These are phyloP conservation scores for Sabuloglossum arenarium DNA, from an alignment of 495 filamentous ascomycete genomes.

Conservation along the genomic window DNA sequence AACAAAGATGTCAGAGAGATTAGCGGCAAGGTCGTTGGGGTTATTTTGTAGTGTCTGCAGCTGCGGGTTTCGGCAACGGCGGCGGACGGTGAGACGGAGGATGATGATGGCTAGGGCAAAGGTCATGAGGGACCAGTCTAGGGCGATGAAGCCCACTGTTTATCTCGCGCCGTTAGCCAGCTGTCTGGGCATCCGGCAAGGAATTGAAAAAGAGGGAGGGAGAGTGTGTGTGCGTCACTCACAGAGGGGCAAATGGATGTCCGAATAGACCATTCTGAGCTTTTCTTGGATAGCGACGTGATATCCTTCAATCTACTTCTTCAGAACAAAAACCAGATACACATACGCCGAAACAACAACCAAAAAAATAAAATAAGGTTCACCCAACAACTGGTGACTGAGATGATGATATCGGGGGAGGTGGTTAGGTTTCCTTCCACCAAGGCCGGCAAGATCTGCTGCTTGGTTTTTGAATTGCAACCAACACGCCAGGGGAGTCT, in stretches of 20 bases:
- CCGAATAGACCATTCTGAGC: background rate
- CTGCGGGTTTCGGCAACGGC: background rate
- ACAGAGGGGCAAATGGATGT: background rate
- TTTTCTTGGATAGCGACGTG: background rate
- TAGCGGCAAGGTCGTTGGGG: slow-evolving; percentile 3
- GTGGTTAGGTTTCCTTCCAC: no score
- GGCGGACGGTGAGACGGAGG: slow-evolving; percentile 10
- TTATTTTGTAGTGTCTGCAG: background rate
- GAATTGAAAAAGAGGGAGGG: background rate
- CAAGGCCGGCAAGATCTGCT: no score
- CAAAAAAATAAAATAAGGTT: no score
- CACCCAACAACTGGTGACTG: no score
- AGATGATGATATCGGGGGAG: no score
- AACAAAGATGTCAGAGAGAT: slow-evolving; percentile 13
- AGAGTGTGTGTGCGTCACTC: background rate
- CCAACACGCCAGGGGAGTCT: no score
- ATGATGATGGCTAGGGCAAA: slow-evolving; percentile 12
- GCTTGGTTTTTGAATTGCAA: no score
- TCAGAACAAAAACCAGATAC: background rate
- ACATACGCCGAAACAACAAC: no score
- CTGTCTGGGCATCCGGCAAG: no score
- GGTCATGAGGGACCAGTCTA: slow-evolving; percentile 14
- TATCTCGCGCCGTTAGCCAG: background rate
- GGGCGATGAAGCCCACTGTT: slow-evolving; percentile 13
- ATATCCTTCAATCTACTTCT: background rate